Base-by-base conservation (phyloP, 345 rosid genomes). In the Conringia planisiliqua region DNA sequence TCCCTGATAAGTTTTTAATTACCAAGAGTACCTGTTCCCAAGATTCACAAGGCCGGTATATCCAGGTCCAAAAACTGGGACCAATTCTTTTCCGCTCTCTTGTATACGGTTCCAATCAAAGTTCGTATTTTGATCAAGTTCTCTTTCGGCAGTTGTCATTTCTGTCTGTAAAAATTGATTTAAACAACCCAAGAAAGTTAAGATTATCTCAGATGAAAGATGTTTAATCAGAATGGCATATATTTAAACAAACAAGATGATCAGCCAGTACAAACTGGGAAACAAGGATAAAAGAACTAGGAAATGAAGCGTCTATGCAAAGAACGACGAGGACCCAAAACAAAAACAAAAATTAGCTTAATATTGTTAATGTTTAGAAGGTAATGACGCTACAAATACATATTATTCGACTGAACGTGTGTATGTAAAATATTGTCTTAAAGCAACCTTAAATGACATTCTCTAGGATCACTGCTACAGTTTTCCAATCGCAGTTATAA, bases 81-180 rank as follows among this genome's bases (percentile, higher is more conserved):
- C 93, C 71, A 88, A 74, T 11, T 86, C 95, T 78, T 87, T 85
- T 38, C 97, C 99, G 84, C 97, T 96, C 86, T 96, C 99, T 86
- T 92, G 98, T 71, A 96, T 96, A 60, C 98, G 96, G 72, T 90
- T 90, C 99, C 99, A 96, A 77, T 96, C 98, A 81, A 87, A 92
- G 80, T 92, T 92, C 57, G 93, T 85, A 75, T 96, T 96, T 73
- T 96, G 98, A 85, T 96, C 98, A 81, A 96, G 93, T 87, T 96
- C 99, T 82, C 87, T 89, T 80, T 96, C 99, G n/a, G 99, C 97
- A 60, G 99, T 96, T 65, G 99, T 96, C 98, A 96, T 90, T 85
- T 96, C 98, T 63, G 98, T 96, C 98, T 96, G 84, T 39, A 58
- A 69, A 78, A 18, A 70, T 33, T 60, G 39, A 70, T 35, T 36